Base-by-base conservation (phyloP, 148 eudicot species). In the Chenopodium album region DNA sequence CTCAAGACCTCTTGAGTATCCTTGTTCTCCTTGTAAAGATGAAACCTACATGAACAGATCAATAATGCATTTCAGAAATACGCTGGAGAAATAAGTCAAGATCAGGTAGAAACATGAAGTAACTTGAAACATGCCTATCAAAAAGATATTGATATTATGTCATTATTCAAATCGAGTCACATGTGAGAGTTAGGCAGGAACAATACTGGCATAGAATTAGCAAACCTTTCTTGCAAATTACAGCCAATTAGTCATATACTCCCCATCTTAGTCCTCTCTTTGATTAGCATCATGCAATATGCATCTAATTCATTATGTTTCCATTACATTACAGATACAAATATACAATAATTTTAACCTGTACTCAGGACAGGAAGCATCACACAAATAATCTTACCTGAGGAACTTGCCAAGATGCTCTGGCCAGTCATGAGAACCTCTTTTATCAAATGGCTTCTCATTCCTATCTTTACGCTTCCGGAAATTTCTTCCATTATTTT, bases 1-100 rank as follows among this genome's bases (percentile, higher is more conserved):
- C 98, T 89, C 70, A 96, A 32, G 37, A 90, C 97, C 83, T 96
- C 99, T 80, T 96, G 99, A 29, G 99, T 96, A 81, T 96, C 99
- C 90, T 96, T 96, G 83, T 96, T 96, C 93, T 96, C 99, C 90
- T 96, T 96, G 92, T 88, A 96, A 72, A 96, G 93, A 92, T 92
- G 90, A 88, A 97, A 97, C 90, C 99, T 96, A 81, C 79, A 85
- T 70, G 74, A 47, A 60, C 20, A 67, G 26, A 80, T 29, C 26
- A 46, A 48, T 50, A 78, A 78, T 59, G 52, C 37, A 56, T 73
- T 81, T 82, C 26, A 81, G 79, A n/a, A 77, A 71, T 23, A 22
- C 67, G 28, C 23, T 29, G 32, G 41, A 60, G 48, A 73, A 62
- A 67, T 79, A 37, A 50, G 64, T 26, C 48, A 69, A 71, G 52